Evolutionary conservation across 352 stramenopile genomes (phyloP).

Genomic region (Phytophthora aleatoria): DNA sequence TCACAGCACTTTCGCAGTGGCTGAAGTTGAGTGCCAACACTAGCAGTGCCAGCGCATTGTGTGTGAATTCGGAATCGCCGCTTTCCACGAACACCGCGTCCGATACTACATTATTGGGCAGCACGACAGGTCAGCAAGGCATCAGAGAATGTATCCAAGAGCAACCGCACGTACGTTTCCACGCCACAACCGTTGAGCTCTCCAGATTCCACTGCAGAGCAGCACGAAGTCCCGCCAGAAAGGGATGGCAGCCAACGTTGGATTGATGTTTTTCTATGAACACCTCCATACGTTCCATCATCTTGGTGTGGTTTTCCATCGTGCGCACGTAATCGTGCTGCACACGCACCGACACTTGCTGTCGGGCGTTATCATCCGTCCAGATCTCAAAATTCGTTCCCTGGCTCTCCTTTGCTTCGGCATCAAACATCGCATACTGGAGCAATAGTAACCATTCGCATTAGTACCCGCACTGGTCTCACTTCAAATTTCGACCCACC

Average conservation of each 20-base stretch:
- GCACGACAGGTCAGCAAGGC: not conserved
- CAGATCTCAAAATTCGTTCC: conserved; percentile 61
- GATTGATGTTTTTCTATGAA: conserved; percentile 53
- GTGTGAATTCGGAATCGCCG: conserved; percentile 54
- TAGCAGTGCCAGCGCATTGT: conserved; percentile 56
- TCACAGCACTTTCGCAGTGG: conserved; percentile 40
- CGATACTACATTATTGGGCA: conserved; percentile 46
- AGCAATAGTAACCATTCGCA: not conserved
- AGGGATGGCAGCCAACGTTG: conserved; percentile 73
- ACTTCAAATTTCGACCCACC: conserved; percentile 23
- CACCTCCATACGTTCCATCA: conserved; percentile 41
- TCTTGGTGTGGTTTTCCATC: conserved; percentile 38
- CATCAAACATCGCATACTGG: conserved; percentile 66
- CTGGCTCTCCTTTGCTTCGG: conserved; percentile 39
- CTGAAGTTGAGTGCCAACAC: conserved; percentile 66
- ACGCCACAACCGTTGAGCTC: conserved; percentile 67
- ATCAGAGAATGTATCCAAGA: not conserved
- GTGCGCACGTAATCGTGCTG: conserved; percentile 55
- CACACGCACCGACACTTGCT: conserved; percentile 42
- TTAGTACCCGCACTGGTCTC: not conserved
- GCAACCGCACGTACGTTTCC: conserved; percentile 51
- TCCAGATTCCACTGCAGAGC: conserved; percentile 67
- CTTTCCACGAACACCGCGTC: conserved; percentile 79
- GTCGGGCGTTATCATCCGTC: conserved; percentile 26
- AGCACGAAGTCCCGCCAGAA: conserved; percentile 60